Percentiles rank a stretch among this genome's conserved stretches.
Evolutionary conservation across 345 rosid genomes (phyloP).

Genomic region (Firmiana major): DNA sequence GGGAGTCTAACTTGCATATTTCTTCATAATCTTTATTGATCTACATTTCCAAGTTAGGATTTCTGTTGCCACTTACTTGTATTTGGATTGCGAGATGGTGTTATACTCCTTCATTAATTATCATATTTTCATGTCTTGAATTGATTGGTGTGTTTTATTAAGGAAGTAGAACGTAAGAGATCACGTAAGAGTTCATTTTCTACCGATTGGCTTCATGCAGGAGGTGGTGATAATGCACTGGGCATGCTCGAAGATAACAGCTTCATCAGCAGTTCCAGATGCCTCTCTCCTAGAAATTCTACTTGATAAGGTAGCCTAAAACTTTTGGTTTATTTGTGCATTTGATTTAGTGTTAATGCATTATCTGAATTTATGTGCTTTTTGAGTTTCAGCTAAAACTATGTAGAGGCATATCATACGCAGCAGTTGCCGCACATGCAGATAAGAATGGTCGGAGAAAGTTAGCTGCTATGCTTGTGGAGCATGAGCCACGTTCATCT

Average conservation of each 20-base stretch:
- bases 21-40: neutral
- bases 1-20: neutral
- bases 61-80: neutral
- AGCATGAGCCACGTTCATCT: conserved; percentile 91
- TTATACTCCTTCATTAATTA: neutral
- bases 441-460: conserved; percentile 89
- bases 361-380: conserved; percentile 18
- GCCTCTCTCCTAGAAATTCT: conserved; percentile 77
- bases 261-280: conserved; percentile 88
- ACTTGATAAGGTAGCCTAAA: conserved; percentile 72
- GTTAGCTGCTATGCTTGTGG: conserved; percentile 95
- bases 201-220: conserved; percentile 32
- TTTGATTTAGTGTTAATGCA: conserved; percentile 4
- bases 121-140: neutral
- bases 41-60: neutral
- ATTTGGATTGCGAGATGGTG: neutral
- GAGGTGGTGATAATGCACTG: conserved; percentile 99
- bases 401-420: conserved; percentile 91
- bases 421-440: conserved; percentile 99
- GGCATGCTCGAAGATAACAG: conserved; percentile 93
- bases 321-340: conserved; percentile 17
- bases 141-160: neutral
- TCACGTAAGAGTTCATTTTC: neutral
- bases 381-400: conserved; percentile 70
- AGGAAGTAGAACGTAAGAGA: neutral